phyloP scores from a whole-genome alignment of 2,329 filamentous ascomycete genomes.

The Aspergillus uvarum region DNA sequence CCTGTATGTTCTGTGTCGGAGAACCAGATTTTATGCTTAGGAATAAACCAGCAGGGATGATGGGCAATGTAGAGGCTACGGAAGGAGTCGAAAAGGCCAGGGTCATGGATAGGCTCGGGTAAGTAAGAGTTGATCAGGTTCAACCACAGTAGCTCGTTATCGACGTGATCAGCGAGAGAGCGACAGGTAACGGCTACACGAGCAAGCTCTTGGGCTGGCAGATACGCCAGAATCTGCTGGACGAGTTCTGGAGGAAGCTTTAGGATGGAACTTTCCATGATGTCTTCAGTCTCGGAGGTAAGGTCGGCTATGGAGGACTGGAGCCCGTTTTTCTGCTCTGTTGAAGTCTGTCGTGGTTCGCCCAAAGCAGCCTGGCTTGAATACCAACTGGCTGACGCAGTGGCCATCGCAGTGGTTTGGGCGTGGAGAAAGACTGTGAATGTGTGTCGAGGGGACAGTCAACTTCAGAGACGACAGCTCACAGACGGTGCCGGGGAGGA shows the following conservation, averaged over 20 bases:
- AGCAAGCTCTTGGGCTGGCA: slow-evolving; percentile 65
- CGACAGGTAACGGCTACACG: slow-evolving; percentile 62
- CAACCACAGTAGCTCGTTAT: slow-evolving; percentile 71
- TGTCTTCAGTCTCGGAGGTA: background rate
- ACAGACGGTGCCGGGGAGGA: background rate
- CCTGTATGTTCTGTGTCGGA: slow-evolving; percentile 71
- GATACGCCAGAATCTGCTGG: slow-evolving; percentile 65
- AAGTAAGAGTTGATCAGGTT: slow-evolving; percentile 67
- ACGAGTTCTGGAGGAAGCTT: slow-evolving; percentile 73
- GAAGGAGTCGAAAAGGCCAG: slow-evolving; percentile 63
- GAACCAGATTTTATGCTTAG: slow-evolving; percentile 82
- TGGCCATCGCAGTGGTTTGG: slow-evolving; percentile 9
- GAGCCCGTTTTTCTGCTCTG: slow-evolving; percentile 1
- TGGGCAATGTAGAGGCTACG: slow-evolving; percentile 71
- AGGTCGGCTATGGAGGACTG: slow-evolving; percentile 1
- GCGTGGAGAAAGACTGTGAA: background rate
- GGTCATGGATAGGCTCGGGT: slow-evolving; percentile 55
- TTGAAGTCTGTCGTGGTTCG: slow-evolving; percentile 6
- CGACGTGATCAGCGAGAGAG: slow-evolving; percentile 58
- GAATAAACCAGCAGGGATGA: slow-evolving; percentile 81
- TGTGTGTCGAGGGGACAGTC: background rate
- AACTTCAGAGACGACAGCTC: background rate
- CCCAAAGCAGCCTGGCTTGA: slow-evolving; percentile 10
- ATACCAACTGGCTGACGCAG: slow-evolving; percentile 9
- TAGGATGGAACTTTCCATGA: slow-evolving; percentile 23